Evolutionary conservation across 768 basidiomycete species (phyloP), one percentile per base, ranked within the genome.

Genomic region (Leccinellum albellum): DNA sequence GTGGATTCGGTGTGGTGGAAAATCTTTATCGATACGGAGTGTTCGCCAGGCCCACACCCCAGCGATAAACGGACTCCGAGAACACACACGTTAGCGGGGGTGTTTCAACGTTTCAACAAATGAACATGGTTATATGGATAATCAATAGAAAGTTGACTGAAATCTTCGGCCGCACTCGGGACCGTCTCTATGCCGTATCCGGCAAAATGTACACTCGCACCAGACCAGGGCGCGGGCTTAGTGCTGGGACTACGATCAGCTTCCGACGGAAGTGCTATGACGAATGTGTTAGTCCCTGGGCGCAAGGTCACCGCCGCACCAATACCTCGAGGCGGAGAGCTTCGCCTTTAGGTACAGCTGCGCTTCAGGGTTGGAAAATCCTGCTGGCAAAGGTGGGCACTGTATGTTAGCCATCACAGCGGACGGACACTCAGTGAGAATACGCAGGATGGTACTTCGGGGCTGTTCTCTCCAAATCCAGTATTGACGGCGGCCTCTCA

Each of bases 321-420:
- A 32, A 68, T 62, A 61, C 70, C 70, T 70, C 70, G 70, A 73
- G 70, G 70, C 58, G 40, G 7, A 54, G 61, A 61, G 29, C 50
- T 66, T 71, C 58, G 45, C 62, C 52, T 57, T 72, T 68, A 66
- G 70, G 71, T 71, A 71, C 61, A 63, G 3, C 67, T 73, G 68
- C 67, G 61, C 53, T 50, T 63, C 70, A 73, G 70, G 72, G 70
- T 66, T 73, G 70, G 40, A 50, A 58, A 53, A 42, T 55, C 59
- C 53, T 61, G 61, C 59, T 42, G 40, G 40, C 55, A 53, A 56
- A 54, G 29, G 50, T 56, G 57, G 56, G 28, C 55, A 55, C 54
- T 52, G 53, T 54, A 56, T 9, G 48, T 59, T 62, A 23, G 56
- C 45, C 54, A 60, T 56, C 59, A 51, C 60, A 50, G 53, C 33